Evolutionary conservation across 306 rosid species (phyloP).

Genomic region (Rubus idaeus): DNA sequence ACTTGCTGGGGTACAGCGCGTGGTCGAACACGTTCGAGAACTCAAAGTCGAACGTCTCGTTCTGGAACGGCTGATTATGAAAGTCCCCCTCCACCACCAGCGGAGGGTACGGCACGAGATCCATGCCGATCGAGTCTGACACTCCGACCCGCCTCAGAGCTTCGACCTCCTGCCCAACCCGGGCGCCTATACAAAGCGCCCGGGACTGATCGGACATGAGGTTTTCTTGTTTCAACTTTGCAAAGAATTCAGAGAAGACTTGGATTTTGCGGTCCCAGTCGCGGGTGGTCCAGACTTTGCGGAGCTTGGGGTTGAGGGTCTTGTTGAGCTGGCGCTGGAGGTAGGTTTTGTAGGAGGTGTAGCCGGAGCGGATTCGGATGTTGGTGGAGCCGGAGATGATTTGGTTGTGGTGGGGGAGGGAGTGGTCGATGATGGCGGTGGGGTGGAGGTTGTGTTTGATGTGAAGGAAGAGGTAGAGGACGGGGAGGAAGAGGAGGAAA

Average conservation of each 20-base stretch:
- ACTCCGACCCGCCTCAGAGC: constrained; percentile 73
- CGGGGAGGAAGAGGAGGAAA: constrained; percentile 59
- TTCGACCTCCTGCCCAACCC: constrained; percentile 90
- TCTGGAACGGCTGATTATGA: constrained; percentile 65
- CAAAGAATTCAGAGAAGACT: constrained; percentile 59
- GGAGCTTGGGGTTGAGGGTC: constrained; percentile 82
- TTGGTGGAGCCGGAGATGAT: constrained; percentile 17
- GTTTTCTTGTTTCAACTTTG: constrained; percentile 29
- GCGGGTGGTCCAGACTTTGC: constrained; percentile 83
- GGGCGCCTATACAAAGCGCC: constrained; percentile 73
- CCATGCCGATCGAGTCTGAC: constrained; percentile 69
- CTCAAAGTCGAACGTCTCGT: constrained; percentile 69
- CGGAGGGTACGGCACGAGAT: constrained; percentile 81
- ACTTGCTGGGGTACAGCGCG: constrained; percentile 74
- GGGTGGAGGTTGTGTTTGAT: constrained; percentile 16
- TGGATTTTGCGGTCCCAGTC: constrained; percentile 89
- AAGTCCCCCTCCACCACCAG: constrained; percentile 78
- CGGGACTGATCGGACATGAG: constrained; percentile 49
- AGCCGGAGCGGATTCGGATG: constrained; percentile 84
- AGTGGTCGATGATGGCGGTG: background rate
- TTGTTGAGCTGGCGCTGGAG: constrained; percentile 78
- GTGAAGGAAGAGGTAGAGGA: constrained; percentile 44
- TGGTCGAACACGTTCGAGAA: constrained; percentile 97
- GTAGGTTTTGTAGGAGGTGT: constrained; percentile 71
- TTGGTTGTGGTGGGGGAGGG: background rate